phyloP scores from a whole-genome alignment of 139 green algal species.

The Chlorella vulgaris region DNA sequence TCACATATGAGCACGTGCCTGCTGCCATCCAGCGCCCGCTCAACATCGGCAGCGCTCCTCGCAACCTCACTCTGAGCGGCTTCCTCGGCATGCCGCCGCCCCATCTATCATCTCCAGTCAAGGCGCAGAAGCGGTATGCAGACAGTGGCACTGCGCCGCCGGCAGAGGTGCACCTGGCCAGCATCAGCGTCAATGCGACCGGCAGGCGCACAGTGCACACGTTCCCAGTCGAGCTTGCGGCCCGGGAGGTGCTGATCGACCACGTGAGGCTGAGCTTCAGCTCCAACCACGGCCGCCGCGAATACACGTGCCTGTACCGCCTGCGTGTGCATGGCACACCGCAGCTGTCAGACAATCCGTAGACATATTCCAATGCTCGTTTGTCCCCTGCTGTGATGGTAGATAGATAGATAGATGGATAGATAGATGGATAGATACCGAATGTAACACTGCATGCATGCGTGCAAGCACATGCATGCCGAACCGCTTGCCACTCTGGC shows the following conservation, averaged over 20 bases:
- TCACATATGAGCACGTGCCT: constrained; percentile 50
- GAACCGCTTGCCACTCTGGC: no score
- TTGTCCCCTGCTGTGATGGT: no score
- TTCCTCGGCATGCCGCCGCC: neutral
- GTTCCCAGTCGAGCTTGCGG: neutral
- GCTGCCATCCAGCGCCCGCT: constrained; percentile 30
- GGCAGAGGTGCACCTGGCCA: neutral
- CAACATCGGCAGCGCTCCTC: constrained; percentile 38
- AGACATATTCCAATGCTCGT: no score
- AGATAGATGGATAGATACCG: no score
- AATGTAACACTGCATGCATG: no score
- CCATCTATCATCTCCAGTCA: neutral
- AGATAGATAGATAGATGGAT: no score
- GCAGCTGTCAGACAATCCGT: no score
- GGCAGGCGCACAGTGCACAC: constrained; percentile 7
- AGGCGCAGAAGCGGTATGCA: no score
- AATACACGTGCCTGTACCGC: constrained; percentile 52
- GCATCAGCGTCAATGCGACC: neutral
- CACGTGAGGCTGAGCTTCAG: constrained; percentile 30
- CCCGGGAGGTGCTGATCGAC: neutral
- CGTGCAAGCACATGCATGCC: no score
- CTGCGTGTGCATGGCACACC: constrained; percentile 45
- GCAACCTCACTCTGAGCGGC: constrained; percentile 6
- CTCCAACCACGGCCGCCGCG: constrained; percentile 39
- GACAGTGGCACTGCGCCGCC: no score